Evolutionary conservation across 129 eudicot genomes (phyloP), one percentile per base, ranked within the genome.

Genomic region (Chrysanthemum lavandulifolium): DNA sequence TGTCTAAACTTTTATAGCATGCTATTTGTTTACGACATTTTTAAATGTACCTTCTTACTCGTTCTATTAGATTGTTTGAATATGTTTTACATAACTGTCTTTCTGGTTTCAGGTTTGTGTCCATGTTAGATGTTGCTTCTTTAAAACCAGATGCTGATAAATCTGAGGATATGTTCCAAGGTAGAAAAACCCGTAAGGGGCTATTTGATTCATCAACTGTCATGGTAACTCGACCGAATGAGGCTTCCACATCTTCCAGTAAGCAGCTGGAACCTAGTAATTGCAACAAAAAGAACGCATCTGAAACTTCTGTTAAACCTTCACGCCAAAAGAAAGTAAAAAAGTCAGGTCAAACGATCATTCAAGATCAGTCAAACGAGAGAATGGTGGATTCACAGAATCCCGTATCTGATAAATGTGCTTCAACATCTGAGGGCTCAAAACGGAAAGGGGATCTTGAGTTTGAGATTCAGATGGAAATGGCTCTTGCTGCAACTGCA

Each of bases 401-500:
- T 7, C 10, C 51, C 73, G 13, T 68, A 13, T 67, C 82, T 78
- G 83, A 65, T 73, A 18, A 51, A 55, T 16, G 52, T 12, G 47
- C 16, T 53, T 15, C 76, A 49, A 79, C 80, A 62, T 59, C 80
- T 51, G 82, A 71, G 71, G 80, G 76, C 48, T 57, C 74, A 78
- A 93, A 87, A 79, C 82, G 87, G 72, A 93, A 86, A 69, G 97
- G 97, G 23, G 98, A 93, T 74, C 50, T 93, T 71, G 98, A 93
- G 73, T 93, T 89, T 76, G 91, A 86, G 80, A 79, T 87, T 86
- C 97, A 90, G 84, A 62, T 94, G 86, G 81, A 90, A 76, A 94
- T 94, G 93, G 97, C 98, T 72, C 82, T 90, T 60, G 67, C 97
- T 59, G 90, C 98, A 14, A 94, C 97, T 58, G 90, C 98, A 14